These are phyloP conservation scores for Alternaria burnsii DNA, from an alignment of 2,329 filamentous ascomycete genomes.

Conservation along the genomic window DNA sequence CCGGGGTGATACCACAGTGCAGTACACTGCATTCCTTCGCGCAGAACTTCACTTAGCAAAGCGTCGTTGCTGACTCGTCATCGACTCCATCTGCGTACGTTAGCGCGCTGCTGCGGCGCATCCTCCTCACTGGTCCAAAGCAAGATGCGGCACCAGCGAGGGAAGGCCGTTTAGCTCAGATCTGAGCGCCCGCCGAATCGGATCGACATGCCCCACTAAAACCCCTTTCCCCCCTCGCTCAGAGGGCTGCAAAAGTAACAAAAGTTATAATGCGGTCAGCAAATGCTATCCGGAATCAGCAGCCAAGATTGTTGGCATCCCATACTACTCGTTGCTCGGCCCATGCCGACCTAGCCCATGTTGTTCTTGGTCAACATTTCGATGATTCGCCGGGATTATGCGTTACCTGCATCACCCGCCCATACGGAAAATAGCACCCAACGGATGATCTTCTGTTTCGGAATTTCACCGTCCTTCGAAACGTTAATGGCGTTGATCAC, in stretches of 20 bases:
- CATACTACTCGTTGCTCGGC: constrained; percentile 4
- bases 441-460: constrained; percentile 18
- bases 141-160: constrained; percentile 43
- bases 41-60: constrained; percentile 6
- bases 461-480: constrained; percentile 20
- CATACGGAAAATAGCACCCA: constrained; percentile 7
- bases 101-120: constrained; percentile 21
- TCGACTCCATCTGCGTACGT: constrained; percentile 16
- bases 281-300: constrained; percentile 9
- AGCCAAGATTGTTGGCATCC: constrained; percentile 6
- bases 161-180: constrained; percentile 44
- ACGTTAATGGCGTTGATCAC: constrained; percentile 31
- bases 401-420: constrained; percentile 13
- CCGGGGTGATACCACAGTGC: constrained; percentile 11
- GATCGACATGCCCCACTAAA: constrained; percentile 43
- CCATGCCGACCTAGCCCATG: constrained; percentile 9
- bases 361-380: constrained; percentile 3
- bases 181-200: constrained; percentile 46
- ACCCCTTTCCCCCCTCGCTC: constrained; percentile 28
- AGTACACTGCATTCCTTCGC: neutral
- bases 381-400: constrained; percentile 8
- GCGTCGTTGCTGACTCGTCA: constrained; percentile 26
- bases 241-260: constrained; percentile 28
- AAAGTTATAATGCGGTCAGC: constrained; percentile 17
- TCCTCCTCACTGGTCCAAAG: constrained; percentile 23